Base-by-base conservation (phyloP, 768 basidiomycete species). In the Termitomyces sp. region DNA sequence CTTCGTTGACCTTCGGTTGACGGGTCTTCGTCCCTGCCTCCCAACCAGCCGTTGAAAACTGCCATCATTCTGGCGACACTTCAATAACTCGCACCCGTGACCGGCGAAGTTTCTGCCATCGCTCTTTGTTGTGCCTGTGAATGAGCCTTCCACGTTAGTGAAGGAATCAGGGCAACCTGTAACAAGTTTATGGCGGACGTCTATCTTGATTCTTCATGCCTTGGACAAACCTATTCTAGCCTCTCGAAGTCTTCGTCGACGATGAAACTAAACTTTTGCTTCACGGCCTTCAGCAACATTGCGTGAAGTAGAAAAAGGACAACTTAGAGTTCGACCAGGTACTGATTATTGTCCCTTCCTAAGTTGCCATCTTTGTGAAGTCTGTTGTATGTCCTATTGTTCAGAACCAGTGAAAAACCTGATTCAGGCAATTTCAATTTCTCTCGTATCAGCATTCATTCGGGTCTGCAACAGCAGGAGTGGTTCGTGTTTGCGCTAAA, bases 161-260 rank as follows among this genome's bases (percentile, higher is more conserved):
- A 98, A 99, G 80, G 97, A 64, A 96, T 99, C 58, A 84, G 97
- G 57, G 82, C 88, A 6, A 98, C 97, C 0, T 99, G 97, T 85
- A 98, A 98, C 79, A 98, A 99, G 72, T 99, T 99, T 74, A 99
- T 99, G 97, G 91, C 92, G 33, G 96, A 93, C 70, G 97, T 98
- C 67, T 62, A 95, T 82, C 0, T 50, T 22, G 32, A 44, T 58
- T 36, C 18, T n/a, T 30, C 1, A 44, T 46, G 44, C 22, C 42
- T 39, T 8, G 42, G n/a, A 24, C 27, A 12, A 16, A 14, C 47
- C 46, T 10, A 22, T 55, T 43, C 22, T 22, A 99, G 97, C 97
- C 97, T 30, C 86, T 99, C 42, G 97, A 99, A 76, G 98, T 99
- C 60, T 99, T 98, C 71, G 95, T 99, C 48, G 97, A 99, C 66